phyloP scores from a whole-genome alignment of 106 monocot species.

The Chionographis japonica region DNA sequence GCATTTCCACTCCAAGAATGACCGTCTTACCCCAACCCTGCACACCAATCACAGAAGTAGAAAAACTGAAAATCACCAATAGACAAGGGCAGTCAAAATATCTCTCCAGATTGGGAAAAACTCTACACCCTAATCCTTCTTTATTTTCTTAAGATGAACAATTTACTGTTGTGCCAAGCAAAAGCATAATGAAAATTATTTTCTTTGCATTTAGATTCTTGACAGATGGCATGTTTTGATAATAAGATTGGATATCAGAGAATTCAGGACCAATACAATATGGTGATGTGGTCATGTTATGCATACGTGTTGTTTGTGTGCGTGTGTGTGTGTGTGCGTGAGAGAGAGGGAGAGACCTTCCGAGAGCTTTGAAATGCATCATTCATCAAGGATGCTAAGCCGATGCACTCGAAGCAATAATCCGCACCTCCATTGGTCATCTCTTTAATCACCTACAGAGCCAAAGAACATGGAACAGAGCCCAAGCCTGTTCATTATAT shows the following conservation, averaged over 20 bases:
- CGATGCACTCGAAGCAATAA: conserved; percentile 70
- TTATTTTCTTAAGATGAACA: background rate
- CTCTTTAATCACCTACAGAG: conserved; percentile 38
- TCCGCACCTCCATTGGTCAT: conserved; percentile 64
- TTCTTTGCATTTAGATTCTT: no score
- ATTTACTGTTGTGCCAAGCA: no score
- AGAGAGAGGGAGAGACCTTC: conserved; percentile 22
- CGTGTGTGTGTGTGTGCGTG: no score
- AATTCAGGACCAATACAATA: no score
- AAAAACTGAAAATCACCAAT: background rate
- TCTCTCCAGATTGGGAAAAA: no score
- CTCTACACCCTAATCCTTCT: background rate
- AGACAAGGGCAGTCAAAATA: no score
- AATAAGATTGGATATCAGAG: no score
- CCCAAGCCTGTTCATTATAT: background rate
- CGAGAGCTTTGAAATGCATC: conserved; percentile 64
- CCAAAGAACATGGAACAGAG: background rate
- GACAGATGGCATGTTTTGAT: no score
- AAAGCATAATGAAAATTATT: no score
- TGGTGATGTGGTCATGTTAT: no score
- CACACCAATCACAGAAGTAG: background rate
- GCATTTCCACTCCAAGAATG: conserved; percentile 38
- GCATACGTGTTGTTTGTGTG: no score
- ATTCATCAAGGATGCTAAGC: conserved; percentile 48
- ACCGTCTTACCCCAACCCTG: conserved; percentile 36